Base-by-base conservation (phyloP, 192 early-diverging fungal genomes). In the Coemansia pectinata region DNA sequence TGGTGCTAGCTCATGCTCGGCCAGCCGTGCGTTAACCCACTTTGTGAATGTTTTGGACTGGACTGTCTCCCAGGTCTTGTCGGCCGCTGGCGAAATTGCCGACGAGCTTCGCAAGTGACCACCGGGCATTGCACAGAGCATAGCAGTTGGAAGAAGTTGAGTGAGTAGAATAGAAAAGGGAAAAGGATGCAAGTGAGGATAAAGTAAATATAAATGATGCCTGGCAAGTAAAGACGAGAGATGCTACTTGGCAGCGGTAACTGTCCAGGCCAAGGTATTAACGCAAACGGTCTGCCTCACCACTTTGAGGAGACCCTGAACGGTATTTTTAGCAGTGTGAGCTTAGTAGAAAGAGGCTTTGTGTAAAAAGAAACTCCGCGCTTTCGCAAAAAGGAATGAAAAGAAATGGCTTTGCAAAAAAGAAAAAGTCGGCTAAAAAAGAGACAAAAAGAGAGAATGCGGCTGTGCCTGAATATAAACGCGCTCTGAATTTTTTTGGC, bases 11-110 rank as follows among this genome's bases (percentile, higher is more conserved):
- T 77, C 70, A 38, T 85, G 78, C 25, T 85, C 70, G 48, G 82
- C 81, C 12, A 94, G 79, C 57, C 92, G 92, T 60, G 87, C 92
- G 75, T 94, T 94, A 29, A 92, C 89, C 93, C 93, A 96, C 84
- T 95, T 96, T 21, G 91, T 91, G 36, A 77, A 77, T 48, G 74
- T 98, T 81, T 98, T 98, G 78, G 92, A 91, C 77, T 98, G 96
- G 34, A 96, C 91, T 8, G 66, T 76, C 86, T 98, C 95, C 95
- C 96, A 96, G 12, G 79, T 68, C 71, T 82, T 82, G 79, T 81
- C 73, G 1, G 62, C 74, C 6, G 79, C 65, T 2, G 73, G 74
- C 45, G 21, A 38, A 41, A 67, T 48, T 15, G 53, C 41, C 17
- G 60, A 34, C 25, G 69, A 60, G 65, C 41, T 71, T 47, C 74